Base-by-base conservation (phyloP, 2,329 filamentous ascomycete genomes). In the Phyllosticta capitalensis region DNA sequence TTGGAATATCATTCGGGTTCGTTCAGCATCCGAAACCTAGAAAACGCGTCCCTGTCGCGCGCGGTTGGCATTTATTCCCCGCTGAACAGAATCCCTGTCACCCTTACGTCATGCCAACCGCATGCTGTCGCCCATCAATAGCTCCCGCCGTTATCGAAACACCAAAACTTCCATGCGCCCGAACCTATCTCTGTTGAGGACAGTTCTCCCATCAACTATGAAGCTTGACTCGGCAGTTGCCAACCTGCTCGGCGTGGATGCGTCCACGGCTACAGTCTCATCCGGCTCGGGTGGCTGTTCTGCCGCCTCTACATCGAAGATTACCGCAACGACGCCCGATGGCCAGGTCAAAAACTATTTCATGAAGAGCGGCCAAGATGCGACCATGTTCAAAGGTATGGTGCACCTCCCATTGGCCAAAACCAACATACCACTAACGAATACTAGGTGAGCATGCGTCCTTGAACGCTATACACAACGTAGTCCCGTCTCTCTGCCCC, bases 401-500 rank as follows among this genome's bases (percentile, higher is more conserved):
- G n/a, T 17, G 12, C 4, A 26, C 17, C 38, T n/a, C 24, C 24
- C 22, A 9, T 10, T 7, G 9, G 1, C n/a, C 48, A 7, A 10
- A n/a, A 10, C 12, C 49, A 14, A 12, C 24, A 49, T 24, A 19
- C 5, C 48, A 10, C 61, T 63, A 19, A 62, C 52, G 54, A 30
- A 24, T 12, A 53, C 65, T 67, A 83, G 89, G 92, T 62, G 92
- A 96, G 73, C 87, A 90, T 69, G 82, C 83, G 55, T 95, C 90
- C 2, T 83, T 96, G 58, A 92, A 91, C 68, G 89, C 90, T 58
- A 89, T 97, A 64, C 82, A 90, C 69, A 68, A 77, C 52, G 78
- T 79, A 14, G 87, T 94, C 0, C 88, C 90, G 1, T 81, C 81
- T 30, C 82, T 96, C 57, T 92, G 89, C 68, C 91, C 92, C 0